phyloP scores from a whole-genome alignment of 2,329 filamentous ascomycete species.

The Penicillium hesseltinei region DNA sequence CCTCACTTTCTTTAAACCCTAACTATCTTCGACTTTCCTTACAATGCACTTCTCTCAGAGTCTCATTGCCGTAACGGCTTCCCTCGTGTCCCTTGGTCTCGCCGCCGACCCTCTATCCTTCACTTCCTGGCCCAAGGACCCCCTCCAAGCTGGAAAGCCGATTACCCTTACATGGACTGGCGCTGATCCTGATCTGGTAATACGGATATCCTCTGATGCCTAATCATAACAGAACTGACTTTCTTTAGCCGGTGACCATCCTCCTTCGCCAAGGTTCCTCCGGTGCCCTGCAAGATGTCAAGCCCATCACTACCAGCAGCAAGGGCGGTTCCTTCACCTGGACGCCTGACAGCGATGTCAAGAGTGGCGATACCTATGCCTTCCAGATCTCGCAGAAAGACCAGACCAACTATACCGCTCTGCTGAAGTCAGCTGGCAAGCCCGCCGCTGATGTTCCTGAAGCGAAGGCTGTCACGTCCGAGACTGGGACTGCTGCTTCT shows the following conservation, averaged over 20 bases:
- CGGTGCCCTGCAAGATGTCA: constrained; percentile 51
- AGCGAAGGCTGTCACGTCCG: constrained; percentile 8
- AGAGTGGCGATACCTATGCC: constrained; percentile 53
- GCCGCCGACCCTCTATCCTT: constrained; percentile 51
- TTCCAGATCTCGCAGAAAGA: constrained; percentile 57
- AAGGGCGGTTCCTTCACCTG: constrained; percentile 51
- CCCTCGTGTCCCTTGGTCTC: constrained; percentile 43
- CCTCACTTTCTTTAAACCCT: constrained; percentile 16
- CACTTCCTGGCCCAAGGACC: constrained; percentile 50
- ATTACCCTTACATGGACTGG: constrained; percentile 51
- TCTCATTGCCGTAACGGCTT: constrained; percentile 47
- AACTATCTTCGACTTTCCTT: constrained; percentile 4
- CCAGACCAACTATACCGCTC: constrained; percentile 56
- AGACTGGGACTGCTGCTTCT: neutral
- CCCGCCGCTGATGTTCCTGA: constrained; percentile 6
- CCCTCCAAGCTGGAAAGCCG: constrained; percentile 49
- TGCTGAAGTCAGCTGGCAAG: constrained; percentile 46
- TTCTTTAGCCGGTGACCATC: constrained; percentile 52
- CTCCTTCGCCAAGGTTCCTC: constrained; percentile 55
- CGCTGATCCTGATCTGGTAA: constrained; percentile 37
- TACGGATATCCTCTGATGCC: neutral
- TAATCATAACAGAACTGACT: constrained; percentile 7
- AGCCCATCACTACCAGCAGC: constrained; percentile 47
- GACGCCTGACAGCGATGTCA: constrained; percentile 48
- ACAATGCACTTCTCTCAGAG: constrained; percentile 54